These are phyloP conservation scores for Citrus glauca DNA, from an alignment of 345 rosid genomes.

Conservation along the genomic window DNA sequence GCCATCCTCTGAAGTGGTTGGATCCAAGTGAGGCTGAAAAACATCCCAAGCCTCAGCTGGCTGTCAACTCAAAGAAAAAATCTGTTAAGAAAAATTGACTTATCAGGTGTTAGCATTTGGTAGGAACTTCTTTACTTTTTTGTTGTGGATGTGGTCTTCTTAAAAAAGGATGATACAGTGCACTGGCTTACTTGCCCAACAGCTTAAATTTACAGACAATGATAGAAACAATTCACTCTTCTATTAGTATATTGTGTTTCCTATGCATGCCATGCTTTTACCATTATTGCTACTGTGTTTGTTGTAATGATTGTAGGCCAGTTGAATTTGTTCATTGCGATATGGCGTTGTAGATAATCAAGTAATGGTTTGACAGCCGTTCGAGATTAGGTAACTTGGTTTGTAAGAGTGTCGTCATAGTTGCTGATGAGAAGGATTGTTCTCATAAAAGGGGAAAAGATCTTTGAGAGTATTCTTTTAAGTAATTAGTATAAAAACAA, in stretches of 20 bases:
- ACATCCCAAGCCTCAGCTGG: constrained; percentile 66
- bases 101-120: background rate
- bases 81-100: constrained; percentile 44
- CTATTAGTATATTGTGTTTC: background rate
- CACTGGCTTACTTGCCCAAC: background rate
- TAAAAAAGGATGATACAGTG: constrained; percentile 1
- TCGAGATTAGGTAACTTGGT: background rate
- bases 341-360: background rate
- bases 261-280: background rate
- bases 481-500: background rate
- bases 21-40: constrained; percentile 77
- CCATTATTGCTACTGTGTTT: background rate
- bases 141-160: background rate
- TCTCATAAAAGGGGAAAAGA: background rate
- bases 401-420: background rate
- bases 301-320: background rate
- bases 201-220: background rate
- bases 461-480: background rate
- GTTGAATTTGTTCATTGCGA: background rate
- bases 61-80: constrained; percentile 56
- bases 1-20: constrained; percentile 78
- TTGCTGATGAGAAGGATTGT: background rate
- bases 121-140: background rate
- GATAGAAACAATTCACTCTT: background rate
- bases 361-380: background rate